These are phyloP conservation scores for Albifimbria verrucaria DNA, from an alignment of 2,329 filamentous ascomycete species.

Conservation along the genomic window DNA sequence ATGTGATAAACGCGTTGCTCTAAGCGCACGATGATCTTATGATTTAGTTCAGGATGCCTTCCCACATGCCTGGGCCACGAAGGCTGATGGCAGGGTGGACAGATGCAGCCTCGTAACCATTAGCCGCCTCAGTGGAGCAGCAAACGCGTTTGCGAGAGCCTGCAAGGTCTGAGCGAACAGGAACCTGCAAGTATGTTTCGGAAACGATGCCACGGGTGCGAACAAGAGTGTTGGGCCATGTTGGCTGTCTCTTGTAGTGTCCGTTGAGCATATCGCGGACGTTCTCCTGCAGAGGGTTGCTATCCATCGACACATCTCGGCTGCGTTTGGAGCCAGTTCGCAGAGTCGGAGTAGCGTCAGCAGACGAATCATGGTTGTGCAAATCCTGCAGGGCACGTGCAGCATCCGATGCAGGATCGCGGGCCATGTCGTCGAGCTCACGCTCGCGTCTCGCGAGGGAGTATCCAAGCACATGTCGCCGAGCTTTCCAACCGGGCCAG, in stretches of 20 bases:
- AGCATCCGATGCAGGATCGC: conserved; percentile 48
- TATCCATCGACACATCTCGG: conserved; percentile 56
- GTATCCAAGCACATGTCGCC: conserved; percentile 47
- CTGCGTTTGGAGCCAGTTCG: conserved; percentile 54
- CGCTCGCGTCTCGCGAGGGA: conserved; percentile 42
- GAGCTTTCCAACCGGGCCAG: conserved; percentile 49
- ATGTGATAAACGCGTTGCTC: too few relatives aligned
- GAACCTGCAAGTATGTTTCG: conserved; percentile 31
- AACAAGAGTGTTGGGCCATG: conserved; percentile 35
- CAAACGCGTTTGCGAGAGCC: conserved; percentile 63
- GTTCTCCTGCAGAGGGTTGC: conserved; percentile 61
- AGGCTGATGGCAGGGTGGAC: conserved; percentile 48
- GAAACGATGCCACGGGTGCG: conserved; percentile 26
- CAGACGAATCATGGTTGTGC: conserved; percentile 47
- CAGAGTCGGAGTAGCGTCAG: conserved; percentile 31
- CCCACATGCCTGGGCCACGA: conserved; percentile 64
- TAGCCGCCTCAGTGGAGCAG: conserved; percentile 58
- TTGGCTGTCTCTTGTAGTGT: conserved; percentile 22
- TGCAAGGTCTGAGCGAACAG: conserved; percentile 38
- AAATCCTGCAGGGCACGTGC: conserved; percentile 59
- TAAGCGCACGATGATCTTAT: too few relatives aligned
- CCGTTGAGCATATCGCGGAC: conserved; percentile 59
- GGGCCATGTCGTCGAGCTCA: conserved; percentile 40
- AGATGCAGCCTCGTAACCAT: conserved; percentile 41
- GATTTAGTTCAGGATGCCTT: conserved; percentile 57